phyloP scores from a whole-genome alignment of 306 rosid species.

The Cicer pinnatifidum region DNA sequence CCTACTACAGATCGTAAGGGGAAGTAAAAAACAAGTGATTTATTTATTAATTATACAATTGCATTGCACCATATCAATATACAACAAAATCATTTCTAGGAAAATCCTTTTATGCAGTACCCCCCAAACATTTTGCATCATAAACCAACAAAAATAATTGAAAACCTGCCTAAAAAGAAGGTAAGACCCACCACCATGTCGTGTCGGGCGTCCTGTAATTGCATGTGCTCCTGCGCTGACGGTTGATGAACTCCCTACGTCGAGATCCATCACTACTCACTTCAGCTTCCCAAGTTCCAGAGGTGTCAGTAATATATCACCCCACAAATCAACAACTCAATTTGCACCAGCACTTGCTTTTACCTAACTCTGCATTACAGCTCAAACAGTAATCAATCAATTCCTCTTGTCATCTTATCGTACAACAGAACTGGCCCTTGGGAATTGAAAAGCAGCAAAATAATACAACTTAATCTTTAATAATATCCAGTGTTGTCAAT shows the following conservation, averaged over 20 bases:
- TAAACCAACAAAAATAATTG: conserved; percentile 20
- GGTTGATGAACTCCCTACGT: conserved; percentile 49
- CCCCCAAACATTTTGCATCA: conserved; percentile 6
- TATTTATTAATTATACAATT: conserved; percentile 16
- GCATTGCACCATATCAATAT: conserved; percentile 29
- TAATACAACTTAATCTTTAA: conserved; percentile 1
- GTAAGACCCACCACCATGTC: conserved; percentile 46
- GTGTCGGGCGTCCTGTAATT: conserved; percentile 35
- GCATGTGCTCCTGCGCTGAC: conserved; percentile 33
- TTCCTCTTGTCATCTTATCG: conserved; percentile 17
- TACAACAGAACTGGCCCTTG: conserved; percentile 5
- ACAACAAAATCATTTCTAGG: conserved; percentile 1
- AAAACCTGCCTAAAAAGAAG: conserved; percentile 30
- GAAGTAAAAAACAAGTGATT: conserved; percentile 18
- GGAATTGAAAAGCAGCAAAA: conserved; percentile 26
- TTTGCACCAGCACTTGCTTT: conserved; percentile 42
- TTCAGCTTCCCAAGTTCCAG: conserved; percentile 37
- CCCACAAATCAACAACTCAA: conserved; percentile 41
- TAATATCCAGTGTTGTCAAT: neutral
- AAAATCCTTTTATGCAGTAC: conserved; percentile 19
- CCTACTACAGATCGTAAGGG: conserved; percentile 16
- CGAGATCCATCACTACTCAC: conserved; percentile 52
- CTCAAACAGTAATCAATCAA: conserved; percentile 38
- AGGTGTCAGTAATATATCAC: conserved; percentile 28
- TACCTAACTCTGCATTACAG: conserved; percentile 38